These are phyloP conservation scores for Coemansia sp. DNA, from an alignment of 192 early-diverging fungal species.

Conservation along the genomic window DNA sequence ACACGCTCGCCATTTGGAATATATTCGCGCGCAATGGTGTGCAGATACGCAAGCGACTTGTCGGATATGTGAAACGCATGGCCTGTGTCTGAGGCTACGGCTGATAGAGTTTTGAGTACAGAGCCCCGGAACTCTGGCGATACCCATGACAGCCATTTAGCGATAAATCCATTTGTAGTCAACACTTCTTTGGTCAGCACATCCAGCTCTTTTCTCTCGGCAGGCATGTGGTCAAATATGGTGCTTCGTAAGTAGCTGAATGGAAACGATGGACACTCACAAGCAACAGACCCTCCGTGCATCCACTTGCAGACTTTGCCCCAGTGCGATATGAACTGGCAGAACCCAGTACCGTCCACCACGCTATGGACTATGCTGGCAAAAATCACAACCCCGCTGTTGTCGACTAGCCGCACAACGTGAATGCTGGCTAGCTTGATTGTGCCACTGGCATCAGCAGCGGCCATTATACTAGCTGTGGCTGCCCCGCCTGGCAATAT, in stretches of 20 bases:
- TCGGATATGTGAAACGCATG: slow-evolving; percentile 11
- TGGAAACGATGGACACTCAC: neutral
- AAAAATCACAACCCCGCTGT: slow-evolving; percentile 14
- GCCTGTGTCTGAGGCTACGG: neutral
- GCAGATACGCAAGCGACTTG: neutral
- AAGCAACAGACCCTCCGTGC: neutral
- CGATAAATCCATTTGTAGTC: neutral
- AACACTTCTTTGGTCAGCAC: neutral
- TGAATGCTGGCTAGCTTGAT: slow-evolving; percentile 2
- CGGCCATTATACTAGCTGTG: neutral
- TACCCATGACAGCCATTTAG: slow-evolving; percentile 1
- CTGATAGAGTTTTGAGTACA: neutral
- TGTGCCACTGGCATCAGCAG: neutral
- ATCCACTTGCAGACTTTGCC: slow-evolving; percentile 1
- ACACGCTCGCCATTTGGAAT: neutral
- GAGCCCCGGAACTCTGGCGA: slow-evolving; percentile 8
- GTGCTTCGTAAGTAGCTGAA: neutral
- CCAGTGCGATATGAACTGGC: slow-evolving; percentile 15
- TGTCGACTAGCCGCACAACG: slow-evolving; percentile 2
- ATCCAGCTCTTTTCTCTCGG: neutral
- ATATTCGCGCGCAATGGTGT: neutral
- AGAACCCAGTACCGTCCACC: slow-evolving; percentile 9
- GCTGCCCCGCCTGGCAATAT: neutral
- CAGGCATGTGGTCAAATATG: neutral
- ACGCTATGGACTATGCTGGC: neutral